Conservation (phyloP, 2,329 filamentous ascomycete species). For the Epichloe gansuensis region DNA sequence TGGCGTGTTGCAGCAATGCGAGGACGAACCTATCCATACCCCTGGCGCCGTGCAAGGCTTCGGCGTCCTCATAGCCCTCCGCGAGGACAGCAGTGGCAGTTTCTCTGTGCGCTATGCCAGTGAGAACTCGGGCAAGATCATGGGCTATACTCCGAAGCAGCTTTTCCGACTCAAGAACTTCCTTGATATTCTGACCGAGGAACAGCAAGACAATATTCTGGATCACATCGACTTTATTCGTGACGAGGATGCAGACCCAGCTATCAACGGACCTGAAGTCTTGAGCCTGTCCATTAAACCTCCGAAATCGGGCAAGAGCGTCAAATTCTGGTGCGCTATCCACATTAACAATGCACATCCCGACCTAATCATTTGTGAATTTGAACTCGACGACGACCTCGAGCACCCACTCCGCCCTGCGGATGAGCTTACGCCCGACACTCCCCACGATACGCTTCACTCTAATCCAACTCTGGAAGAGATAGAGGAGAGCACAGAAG, state of each 20-base stretch:
- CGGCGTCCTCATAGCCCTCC: slow-evolving; percentile 61
- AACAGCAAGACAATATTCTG: slow-evolving; percentile 70
- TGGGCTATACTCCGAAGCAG: slow-evolving; percentile 65
- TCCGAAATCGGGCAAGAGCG: slow-evolving; percentile 35
- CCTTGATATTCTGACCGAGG: slow-evolving; percentile 70
- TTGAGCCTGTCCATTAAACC: slow-evolving; percentile 64
- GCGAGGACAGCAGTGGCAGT: slow-evolving; percentile 54
- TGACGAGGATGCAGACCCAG: slow-evolving; percentile 66
- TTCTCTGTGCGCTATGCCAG: slow-evolving; percentile 62
- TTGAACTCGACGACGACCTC: slow-evolving; percentile 70
- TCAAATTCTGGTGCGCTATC: slow-evolving; percentile 78
- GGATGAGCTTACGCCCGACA: slow-evolving; percentile 45
- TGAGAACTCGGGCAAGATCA: slow-evolving; percentile 63
- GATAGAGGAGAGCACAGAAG: slow-evolving; percentile 60
- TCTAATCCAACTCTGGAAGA: slow-evolving; percentile 64
- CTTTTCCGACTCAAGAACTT: slow-evolving; percentile 66
- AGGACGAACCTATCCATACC: slow-evolving; percentile 83
- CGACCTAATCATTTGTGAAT: slow-evolving; percentile 71
- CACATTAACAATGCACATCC: slow-evolving; percentile 59
- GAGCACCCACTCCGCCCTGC: slow-evolving; percentile 52
- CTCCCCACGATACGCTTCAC: slow-evolving; percentile 60
- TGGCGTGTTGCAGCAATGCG: slow-evolving; percentile 62
- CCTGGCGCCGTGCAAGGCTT: slow-evolving; percentile 74
- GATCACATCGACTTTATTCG: slow-evolving; percentile 82
- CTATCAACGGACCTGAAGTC: slow-evolving; percentile 68